phyloP scores from a whole-genome alignment of 345 rosid genomes.

The Erysimum cheiranthoides region DNA sequence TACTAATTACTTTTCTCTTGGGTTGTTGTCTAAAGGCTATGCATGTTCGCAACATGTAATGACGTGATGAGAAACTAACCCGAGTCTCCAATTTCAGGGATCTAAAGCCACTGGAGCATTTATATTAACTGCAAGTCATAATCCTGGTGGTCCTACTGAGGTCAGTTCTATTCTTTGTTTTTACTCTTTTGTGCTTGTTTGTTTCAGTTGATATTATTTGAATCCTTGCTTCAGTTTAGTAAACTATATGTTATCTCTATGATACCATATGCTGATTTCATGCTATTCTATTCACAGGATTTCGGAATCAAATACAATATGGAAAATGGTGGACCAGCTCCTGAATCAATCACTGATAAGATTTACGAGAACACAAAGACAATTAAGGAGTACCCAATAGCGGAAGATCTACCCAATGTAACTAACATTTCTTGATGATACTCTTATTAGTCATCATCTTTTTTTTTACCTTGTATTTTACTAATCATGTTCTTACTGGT shows the following conservation, averaged over 20 bases:
- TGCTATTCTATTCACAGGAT: slow-evolving; percentile 54
- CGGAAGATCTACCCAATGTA: slow-evolving; percentile 78
- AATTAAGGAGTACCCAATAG: slow-evolving; percentile 80
- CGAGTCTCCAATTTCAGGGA: slow-evolving; percentile 61
- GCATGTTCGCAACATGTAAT: slow-evolving; percentile 9
- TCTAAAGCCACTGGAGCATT: slow-evolving; percentile 89
- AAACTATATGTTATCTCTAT: neutral
- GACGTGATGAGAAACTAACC: slow-evolving; percentile 28
- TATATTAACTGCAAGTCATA: slow-evolving; percentile 97
- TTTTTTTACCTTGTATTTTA: slow-evolving; percentile 3
- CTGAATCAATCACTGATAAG: slow-evolving; percentile 87
- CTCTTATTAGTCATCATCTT: neutral
- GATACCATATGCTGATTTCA: neutral
- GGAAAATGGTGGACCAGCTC: slow-evolving; percentile 98
- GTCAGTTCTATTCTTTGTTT: slow-evolving; percentile 45
- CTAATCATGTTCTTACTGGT: slow-evolving; percentile 12
- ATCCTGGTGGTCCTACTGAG: slow-evolving; percentile 98
- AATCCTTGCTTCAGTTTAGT: slow-evolving; percentile 3
- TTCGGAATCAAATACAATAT: slow-evolving; percentile 96
- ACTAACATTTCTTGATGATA: neutral
- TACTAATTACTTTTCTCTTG: neutral
- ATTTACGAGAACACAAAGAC: slow-evolving; percentile 90
- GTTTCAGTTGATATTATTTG: neutral
- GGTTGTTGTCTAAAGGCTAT: slow-evolving; percentile 26
- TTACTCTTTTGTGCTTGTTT: neutral